Conservation (phyloP, 2,329 filamentous ascomycete species). For the Penicillium palitans region DNA sequence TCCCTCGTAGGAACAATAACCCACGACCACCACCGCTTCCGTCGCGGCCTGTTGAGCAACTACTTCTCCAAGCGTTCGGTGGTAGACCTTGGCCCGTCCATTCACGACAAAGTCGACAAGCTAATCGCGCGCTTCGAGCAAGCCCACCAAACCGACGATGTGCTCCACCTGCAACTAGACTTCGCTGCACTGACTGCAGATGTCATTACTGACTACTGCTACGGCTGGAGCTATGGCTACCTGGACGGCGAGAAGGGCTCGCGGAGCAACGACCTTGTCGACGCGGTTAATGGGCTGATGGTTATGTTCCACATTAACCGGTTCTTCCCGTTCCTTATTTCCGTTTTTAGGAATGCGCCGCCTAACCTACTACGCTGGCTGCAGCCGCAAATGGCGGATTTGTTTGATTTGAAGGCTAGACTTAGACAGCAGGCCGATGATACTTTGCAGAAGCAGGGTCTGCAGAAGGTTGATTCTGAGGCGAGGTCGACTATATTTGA, state of each 20-base stretch:
- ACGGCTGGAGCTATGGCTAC: conserved; percentile 36
- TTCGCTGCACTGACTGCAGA: conserved; percentile 38
- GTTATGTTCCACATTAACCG: conserved; percentile 27
- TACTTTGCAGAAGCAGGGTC: conserved; percentile 9
- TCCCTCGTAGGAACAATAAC: conserved; percentile 36
- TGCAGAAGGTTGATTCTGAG: conserved; percentile 1
- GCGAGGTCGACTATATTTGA: conserved; percentile 28
- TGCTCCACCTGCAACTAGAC: conserved; percentile 27
- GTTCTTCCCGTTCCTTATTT: conserved; percentile 33
- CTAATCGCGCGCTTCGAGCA: conserved; percentile 30
- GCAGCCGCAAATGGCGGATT: conserved; percentile 22
- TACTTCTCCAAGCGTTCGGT: conserved; percentile 50
- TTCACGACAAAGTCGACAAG: conserved; percentile 37
- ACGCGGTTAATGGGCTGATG: conserved; percentile 28
- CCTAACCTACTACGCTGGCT: conserved; percentile 23
- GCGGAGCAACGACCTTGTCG: conserved; percentile 27
- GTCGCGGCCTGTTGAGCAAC: conserved; percentile 43
- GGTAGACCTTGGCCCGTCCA: conserved; percentile 38
- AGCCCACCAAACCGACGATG: conserved; percentile 13
- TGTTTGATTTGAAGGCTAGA: conserved; percentile 20
- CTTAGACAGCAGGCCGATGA: conserved; percentile 22
- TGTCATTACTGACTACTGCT: conserved; percentile 42
- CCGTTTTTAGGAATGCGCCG: conserved; percentile 26
- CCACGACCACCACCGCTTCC: conserved; percentile 45
- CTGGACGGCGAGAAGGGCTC: conserved; percentile 30